Base-by-base conservation (phyloP, 2,329 filamentous ascomycete genomes). In the Venturiaceae sp. region DNA sequence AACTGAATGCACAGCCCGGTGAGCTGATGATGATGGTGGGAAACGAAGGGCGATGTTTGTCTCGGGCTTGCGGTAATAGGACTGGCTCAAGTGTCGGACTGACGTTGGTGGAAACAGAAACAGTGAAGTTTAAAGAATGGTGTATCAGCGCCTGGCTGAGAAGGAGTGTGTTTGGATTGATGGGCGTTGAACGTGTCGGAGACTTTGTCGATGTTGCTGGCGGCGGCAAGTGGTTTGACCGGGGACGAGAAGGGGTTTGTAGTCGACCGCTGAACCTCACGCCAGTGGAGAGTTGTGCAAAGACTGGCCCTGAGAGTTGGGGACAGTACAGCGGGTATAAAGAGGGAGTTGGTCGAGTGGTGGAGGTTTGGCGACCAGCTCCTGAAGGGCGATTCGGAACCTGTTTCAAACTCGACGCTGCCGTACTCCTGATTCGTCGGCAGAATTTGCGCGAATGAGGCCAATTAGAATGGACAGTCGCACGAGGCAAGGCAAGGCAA, bases 131-230 rank as follows among this genome's bases (percentile, higher is more conserved):
- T n/a, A n/a, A n/a, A n/a, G n/a, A n/a, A n/a, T n/a, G n/a, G n/a
- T n/a, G 44, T 50, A 30, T 50, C 44, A 50, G 44, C 44, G 44
- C 44, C 44, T 50, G 44, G 44, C 44, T 50, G 44, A n/a, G 44
- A 50, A 50, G 44, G 44, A 50, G 19, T 1, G 44, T 50, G 44
- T 50, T n/a, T 30, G 23, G 41, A 14, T n/a, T 6, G 37, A 39
- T 3, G 21, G 11, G 23, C 30, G 11, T 13, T 4, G 4, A 16
- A 23, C 19, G n/a, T 7, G n/a, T 23, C 16, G 39, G 39, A 44
- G n/a, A n/a, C n/a, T n/a, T n/a, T n/a, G n/a, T n/a, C n/a, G n/a
- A n/a, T n/a, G n/a, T n/a, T n/a, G n/a, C n/a, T n/a, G n/a, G n/a
- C n/a, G n/a, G n/a, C n/a, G n/a, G n/a, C n/a, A n/a, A n/a, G n/a